Base-by-base conservation (phyloP, 768 basidiomycete genomes). In the Boletellus ananiceps region DNA sequence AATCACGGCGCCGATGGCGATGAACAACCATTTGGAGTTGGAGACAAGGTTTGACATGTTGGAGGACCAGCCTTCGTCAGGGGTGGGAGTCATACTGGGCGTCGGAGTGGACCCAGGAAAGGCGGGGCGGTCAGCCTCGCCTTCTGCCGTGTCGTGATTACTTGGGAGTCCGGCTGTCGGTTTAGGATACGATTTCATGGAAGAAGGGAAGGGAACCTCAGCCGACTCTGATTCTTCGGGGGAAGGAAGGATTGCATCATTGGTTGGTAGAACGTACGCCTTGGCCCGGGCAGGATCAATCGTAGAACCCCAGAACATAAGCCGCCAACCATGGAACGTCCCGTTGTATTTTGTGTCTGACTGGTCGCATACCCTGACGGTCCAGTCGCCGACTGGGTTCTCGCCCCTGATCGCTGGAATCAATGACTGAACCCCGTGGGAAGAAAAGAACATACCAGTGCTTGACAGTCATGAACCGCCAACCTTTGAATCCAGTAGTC, bases 381-480 rank as follows among this genome's bases (percentile, higher is more conserved):
- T 91, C 96, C 96, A 99, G 16, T 82, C 78, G 15, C 96, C 96
- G 25, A 90, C 65, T 1, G 93, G 88, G 66, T 89, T 75, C 70
- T 99, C 96, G 34, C 88, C 93, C 95, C 95, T 97, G 53, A 29
- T 21, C 11, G 32, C 44, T 18, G 35, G 1, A 25, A 50, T 70
- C 34, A 68, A 49, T 11, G 45, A 32, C 33, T 23, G 44, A 21
- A 6, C 13, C 32, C 51, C n/a, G 40, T 16, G 41, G 49, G 11
- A 19, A 56, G 27, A 21, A 14, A 34, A 29, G 8, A 46, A 46
- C 68, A 19, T 50, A 94, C 95, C 96, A 99, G 62, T 99, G 96
- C 69, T 99, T 99, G 48, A 98, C 80, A 29, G 83, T 82, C 93
- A 97, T 98, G 66, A 99, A 99, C n/a, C 79, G 85, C 96, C 96